Evolutionary conservation across 306 rosid genomes (phyloP).

Genomic region (Crataegus laevigata): DNA sequence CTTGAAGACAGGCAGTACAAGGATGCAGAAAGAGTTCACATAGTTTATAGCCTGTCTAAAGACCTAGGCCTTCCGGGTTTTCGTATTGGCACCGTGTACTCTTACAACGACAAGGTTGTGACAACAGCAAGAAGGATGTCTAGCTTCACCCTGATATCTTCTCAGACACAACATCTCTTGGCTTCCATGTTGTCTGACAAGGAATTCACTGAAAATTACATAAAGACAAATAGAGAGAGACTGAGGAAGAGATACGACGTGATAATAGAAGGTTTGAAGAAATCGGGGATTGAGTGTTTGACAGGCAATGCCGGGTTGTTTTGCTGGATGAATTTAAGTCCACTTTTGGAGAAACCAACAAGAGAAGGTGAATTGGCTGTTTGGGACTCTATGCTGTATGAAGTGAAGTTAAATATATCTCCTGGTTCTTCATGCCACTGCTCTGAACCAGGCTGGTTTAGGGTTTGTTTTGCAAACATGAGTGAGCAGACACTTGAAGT

Average conservation of each 20-base stretch:
- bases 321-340: slow-evolving; percentile 89
- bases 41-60: slow-evolving; percentile 88
- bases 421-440: slow-evolving; percentile 92
- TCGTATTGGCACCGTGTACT: slow-evolving; percentile 75
- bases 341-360: slow-evolving; percentile 43
- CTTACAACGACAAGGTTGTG: slow-evolving; percentile 77
- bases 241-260: slow-evolving; percentile 55
- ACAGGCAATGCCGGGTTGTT: slow-evolving; percentile 86
- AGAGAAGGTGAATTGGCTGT: slow-evolving; percentile 62
- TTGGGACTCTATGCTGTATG: slow-evolving; percentile 49
- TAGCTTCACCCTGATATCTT: slow-evolving; percentile 78
- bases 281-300: slow-evolving; percentile 69
- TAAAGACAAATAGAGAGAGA: slow-evolving; percentile 55
- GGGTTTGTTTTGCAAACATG: slow-evolving; percentile 95
- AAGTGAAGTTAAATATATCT: slow-evolving; percentile 71
- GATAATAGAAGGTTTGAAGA: slow-evolving; percentile 62
- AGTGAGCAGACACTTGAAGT: slow-evolving; percentile 57
- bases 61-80: slow-evolving; percentile 93
- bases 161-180: slow-evolving; percentile 72
- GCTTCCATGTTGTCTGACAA: slow-evolving; percentile 69
- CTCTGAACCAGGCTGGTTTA: slow-evolving; percentile 91
- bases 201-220: slow-evolving; percentile 50
- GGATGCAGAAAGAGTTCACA: slow-evolving; percentile 67
- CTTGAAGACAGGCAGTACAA: slow-evolving; percentile 35
- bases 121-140: slow-evolving; percentile 88